Conservation (phyloP, 1,284 basidiomycete genomes). For the Sparassis latifolia region DNA sequence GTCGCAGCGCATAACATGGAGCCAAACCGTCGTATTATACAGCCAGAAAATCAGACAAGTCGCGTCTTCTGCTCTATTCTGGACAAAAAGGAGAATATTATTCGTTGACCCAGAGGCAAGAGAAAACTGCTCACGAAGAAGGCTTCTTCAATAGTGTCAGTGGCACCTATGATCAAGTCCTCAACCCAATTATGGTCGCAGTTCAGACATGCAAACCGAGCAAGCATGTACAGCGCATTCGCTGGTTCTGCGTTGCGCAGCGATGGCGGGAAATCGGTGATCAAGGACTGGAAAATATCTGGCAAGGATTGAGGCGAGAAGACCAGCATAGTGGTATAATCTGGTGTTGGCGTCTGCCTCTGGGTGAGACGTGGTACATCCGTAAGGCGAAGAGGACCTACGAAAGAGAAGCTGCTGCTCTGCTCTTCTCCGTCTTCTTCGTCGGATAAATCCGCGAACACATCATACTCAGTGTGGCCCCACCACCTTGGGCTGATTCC, state of each 20-base stretch:
- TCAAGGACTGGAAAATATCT: constrained; percentile 74
- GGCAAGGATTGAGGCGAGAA: constrained; percentile 78
- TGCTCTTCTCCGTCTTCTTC: constrained; percentile 31
- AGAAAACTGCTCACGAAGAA: constrained; percentile 70
- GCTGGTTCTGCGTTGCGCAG: constrained; percentile 73
- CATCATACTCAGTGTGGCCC: constrained; percentile 37
- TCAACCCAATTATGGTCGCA: constrained; percentile 89
- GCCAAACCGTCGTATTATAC: constrained; percentile 84
- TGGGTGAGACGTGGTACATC: not conserved
- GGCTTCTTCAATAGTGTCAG: constrained; percentile 87
- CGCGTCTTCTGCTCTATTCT: constrained; percentile 82
- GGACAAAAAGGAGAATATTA: constrained; percentile 6
- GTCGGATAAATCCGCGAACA: constrained; percentile 29
- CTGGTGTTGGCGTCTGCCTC: constrained; percentile 58
- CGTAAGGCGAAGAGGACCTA: constrained; percentile 27
- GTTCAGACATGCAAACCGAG: constrained; percentile 81
- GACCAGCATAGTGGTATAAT: constrained; percentile 84
- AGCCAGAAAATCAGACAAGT: constrained; percentile 91
- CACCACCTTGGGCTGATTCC: constrained; percentile 60
- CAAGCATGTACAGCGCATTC: constrained; percentile 76
- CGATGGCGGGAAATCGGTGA: constrained; percentile 64
- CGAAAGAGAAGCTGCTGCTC: constrained; percentile 36
- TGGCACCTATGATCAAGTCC: constrained; percentile 84
- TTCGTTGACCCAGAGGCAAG: not conserved
- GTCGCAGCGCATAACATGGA: constrained; percentile 88